Percentiles rank a stretch among this genome's conserved stretches.
These are phyloP conservation scores for Hanseniaspora sp. DNA, from an alignment of 1,139 yeast genomes.

Conservation along the genomic window DNA sequence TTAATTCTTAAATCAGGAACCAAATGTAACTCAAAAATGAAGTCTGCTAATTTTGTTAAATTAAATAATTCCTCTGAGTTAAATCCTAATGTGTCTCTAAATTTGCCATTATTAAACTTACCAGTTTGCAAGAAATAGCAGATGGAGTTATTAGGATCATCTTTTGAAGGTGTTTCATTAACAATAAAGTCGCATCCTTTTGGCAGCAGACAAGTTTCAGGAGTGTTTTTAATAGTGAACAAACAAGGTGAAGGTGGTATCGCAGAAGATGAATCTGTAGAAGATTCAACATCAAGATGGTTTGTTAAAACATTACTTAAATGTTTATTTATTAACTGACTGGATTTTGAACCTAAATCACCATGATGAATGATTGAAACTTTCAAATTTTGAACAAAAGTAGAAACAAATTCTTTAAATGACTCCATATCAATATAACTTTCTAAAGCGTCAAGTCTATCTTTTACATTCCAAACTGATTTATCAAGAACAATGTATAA, in stretches of 20 bases:
- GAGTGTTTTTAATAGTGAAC: conserved; percentile 19
- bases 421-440: conserved; percentile 40
- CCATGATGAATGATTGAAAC: conserved; percentile 40
- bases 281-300: conserved; percentile 17
- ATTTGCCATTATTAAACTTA: neutral
- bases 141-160: conserved; percentile 42
- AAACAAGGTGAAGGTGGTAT: neutral
- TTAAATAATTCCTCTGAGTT: conserved; percentile 33
- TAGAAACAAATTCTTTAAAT: conserved; percentile 25
- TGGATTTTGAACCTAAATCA: conserved; percentile 26
- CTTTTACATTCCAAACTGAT: conserved; percentile 40
- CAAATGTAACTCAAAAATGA: conserved; percentile 35
- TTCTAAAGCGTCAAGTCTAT: conserved; percentile 46
- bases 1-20: conserved; percentile 40
- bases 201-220: conserved; percentile 33
- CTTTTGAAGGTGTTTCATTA: conserved; percentile 29
- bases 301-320: conserved; percentile 20
- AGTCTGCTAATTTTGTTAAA: conserved; percentile 38
- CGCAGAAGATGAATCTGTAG: too few species aligned
- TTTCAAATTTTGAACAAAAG: conserved; percentile 33
- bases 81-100: neutral
- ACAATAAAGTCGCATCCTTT: conserved; percentile 32
- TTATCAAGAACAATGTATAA: conserved; percentile 44
- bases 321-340: conserved; percentile 20
- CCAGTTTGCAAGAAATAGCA: conserved; percentile 50